Base-by-base conservation (phyloP, 2,329 filamentous ascomycete genomes). In the Akanthomyces uredinophilus region DNA sequence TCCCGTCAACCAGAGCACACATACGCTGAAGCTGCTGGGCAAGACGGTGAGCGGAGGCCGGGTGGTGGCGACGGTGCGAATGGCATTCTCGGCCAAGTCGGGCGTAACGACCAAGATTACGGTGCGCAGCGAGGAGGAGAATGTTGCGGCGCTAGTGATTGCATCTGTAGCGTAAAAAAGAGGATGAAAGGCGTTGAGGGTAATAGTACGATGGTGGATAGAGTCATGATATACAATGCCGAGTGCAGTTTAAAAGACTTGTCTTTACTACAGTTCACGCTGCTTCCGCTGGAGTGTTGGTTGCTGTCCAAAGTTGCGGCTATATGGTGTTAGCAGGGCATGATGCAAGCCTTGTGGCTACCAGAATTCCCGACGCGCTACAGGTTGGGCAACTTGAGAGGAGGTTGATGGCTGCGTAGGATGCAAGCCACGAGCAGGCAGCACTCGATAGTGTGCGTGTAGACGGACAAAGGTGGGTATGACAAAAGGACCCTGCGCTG, bases 21-120 rank as follows among this genome's bases (percentile, higher is more conserved):
- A 99, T 76, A 93, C 92, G 4, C 87, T 99, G 73, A 98, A 96
- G 79, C 82, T 99, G 41, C 90, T 97, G 74, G 95, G 95, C 73
- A 98, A 97, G 86, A 96, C 92, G 49, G 88, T 98, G 65, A 87
- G 85, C 39, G 95, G 94, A 41, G 95, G 95, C 67, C 89, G 89
- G 71, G 94, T 99, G 18, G 91, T 93, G 61, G 90, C 90, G 64
- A 88, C 86, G 67, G 87, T 98, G 66, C 86, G 92, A 76, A 96
- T 99, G 93, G 95, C 93, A 1, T 97, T 87, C 78, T 96, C 91
- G 65, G 87, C 90, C 70, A 96, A 96, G 83, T 89, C 88, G 55
- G 95, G 95, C 58, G 92, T 98, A 29, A 97, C 95, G 63, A 96
- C 94, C 71, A 98, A 98, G 85, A 92, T 99, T 69, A 90, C 89